Conservation (phyloP, 2,329 filamentous ascomycete species). For the Elsinoe arachidis region DNA sequence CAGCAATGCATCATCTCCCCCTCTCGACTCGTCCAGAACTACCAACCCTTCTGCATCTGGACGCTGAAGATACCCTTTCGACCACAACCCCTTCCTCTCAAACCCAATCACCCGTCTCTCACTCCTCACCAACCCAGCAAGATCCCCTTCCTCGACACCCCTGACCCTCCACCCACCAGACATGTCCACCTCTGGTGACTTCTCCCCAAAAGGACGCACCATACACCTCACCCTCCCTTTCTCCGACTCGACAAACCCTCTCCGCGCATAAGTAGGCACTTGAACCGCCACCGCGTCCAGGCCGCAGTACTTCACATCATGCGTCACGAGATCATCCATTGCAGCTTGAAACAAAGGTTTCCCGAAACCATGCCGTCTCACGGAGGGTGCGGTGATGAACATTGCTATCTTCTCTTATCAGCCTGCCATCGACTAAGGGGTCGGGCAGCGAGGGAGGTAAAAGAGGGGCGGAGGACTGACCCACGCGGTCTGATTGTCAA, state of each 20-base stretch:
- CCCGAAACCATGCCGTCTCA: constrained; percentile 28
- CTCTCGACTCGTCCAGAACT: constrained; percentile 15
- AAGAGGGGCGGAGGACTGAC: constrained; percentile 14
- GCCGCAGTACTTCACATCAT: constrained; percentile 23
- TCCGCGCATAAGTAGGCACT: constrained; percentile 27
- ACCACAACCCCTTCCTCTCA: constrained; percentile 26
- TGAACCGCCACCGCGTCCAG: constrained; percentile 32
- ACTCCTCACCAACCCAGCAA: constrained; percentile 24
- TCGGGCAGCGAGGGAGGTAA: no score
- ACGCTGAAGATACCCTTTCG: constrained; percentile 23
- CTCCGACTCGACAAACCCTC: constrained; percentile 25
- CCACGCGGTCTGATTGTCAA: constrained; percentile 32
- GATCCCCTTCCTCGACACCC: constrained; percentile 23
- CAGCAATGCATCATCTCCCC: constrained; percentile 17
- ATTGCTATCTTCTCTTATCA: constrained; percentile 19
- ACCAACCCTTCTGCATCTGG: constrained; percentile 25
- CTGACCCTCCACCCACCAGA: constrained; percentile 25
- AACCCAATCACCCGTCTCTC: constrained; percentile 23
- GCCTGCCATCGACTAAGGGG: no score
- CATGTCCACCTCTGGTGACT: constrained; percentile 25
- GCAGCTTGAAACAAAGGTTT: constrained; percentile 25
- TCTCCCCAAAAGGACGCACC: constrained; percentile 17
- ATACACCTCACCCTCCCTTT: constrained; percentile 25
- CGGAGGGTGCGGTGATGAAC: constrained; percentile 27
- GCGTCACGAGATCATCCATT: constrained; percentile 20